Evolutionary conservation across 2,329 filamentous ascomycete species (phyloP).

Genomic region (Proliferodiscus dingleyae): DNA sequence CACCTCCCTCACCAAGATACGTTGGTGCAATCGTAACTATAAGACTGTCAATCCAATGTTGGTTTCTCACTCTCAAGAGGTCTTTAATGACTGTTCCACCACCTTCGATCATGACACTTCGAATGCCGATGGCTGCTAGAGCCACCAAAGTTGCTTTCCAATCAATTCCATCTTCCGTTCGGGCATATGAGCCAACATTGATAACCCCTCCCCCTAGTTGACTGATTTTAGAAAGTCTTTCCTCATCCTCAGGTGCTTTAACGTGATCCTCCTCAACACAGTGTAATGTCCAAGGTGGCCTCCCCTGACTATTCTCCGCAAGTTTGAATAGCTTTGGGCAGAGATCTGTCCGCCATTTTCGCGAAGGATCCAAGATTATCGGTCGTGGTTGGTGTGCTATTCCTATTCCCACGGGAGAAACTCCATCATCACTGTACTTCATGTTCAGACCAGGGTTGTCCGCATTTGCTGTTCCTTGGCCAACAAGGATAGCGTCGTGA

Average conservation of each 20-base stretch:
- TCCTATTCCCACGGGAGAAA: conserved; percentile 42
- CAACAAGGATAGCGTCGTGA: conserved; percentile 81
- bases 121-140: conserved; percentile 36
- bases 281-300: conserved; percentile 54
- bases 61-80: conserved; percentile 59
- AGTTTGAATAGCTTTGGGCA: conserved; percentile 14
- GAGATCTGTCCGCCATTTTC: conserved; percentile 55
- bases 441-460: conserved; percentile 87
- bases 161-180: conserved; percentile 8
- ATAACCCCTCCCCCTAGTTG: conserved; percentile 14
- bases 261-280: background rate
- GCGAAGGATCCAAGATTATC: conserved; percentile 72
- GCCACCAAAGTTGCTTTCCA: conserved; percentile 15
- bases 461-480: conserved; percentile 75
- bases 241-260: background rate
- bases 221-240: background rate
- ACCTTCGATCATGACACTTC: conserved; percentile 88
- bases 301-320: conserved; percentile 10
- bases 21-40: conserved; percentile 87
- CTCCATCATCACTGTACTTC: conserved; percentile 46
- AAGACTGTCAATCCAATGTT: conserved; percentile 65
- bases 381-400: conserved; percentile 67
- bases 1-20: conserved; percentile 81
- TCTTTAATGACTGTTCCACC: conserved; percentile 79
- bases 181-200: background rate